Base-by-base conservation (phyloP, 2,329 filamentous ascomycete species). In the Alternaria viburni region DNA sequence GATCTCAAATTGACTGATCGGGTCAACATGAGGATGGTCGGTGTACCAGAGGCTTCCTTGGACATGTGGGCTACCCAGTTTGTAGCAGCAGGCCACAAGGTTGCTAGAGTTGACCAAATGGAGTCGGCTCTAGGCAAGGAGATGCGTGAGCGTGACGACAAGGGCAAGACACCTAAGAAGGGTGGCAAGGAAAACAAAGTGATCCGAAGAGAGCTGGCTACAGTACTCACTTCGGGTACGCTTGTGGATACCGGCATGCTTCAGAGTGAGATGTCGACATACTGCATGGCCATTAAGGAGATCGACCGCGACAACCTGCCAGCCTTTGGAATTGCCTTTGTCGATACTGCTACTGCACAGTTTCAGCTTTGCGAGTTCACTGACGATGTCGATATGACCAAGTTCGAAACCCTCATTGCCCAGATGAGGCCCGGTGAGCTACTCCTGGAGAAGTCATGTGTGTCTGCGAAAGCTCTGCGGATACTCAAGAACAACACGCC, bases 11-110 rank as follows among this genome's bases (percentile, higher is more conserved):
- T 99, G 77, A 99, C 96, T 0, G 96, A 99, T 74, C 89, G 96
- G 58, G 96, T 99, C 78, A 99, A 99, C 79, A 99, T 99, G 96
- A 92, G 95, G 69, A 99, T 99, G 96, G 96, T 98, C 3, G 96
- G 96, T 65, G 96, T 99, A 0, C 96, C 96, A 0, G 96, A 99
- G 79, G 92, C 93, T 75, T 97, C 93, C 12, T 84, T 99, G n/a
- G 93, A 96, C 74, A 90, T 96, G 78, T 99, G 96, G 96, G 93
- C 96, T 60, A 97, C 96, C 74, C 96, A 99, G 74, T 99, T 99
- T 73, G 94, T 99, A 44, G 96, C 95, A 62, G 98, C 98, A 79
- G 96, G 96, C 32, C 97, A 90, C 87, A 99, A 99, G 81, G 96
- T 99, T 57, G 96, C 96, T 7, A 87, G 95, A 17, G 96, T 99